Evolutionary conservation across 2,329 filamentous ascomycete species (phyloP).

Genomic region (Botryotinia narcissicola): DNA sequence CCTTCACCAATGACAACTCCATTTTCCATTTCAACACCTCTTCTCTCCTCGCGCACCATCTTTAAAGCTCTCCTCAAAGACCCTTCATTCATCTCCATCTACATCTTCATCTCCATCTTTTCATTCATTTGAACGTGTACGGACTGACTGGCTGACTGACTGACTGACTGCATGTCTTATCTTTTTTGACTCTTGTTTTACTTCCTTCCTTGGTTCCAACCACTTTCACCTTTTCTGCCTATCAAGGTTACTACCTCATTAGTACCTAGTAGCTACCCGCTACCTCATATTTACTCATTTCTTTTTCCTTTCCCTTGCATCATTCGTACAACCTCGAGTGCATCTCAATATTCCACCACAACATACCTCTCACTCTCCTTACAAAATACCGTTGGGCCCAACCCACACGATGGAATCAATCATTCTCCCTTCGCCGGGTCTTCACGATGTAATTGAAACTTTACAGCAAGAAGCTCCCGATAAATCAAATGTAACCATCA

Average conservation of each 20-base stretch:
- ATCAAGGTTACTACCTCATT: background rate
- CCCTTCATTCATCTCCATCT: background rate
- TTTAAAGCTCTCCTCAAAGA: background rate
- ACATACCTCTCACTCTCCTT: background rate
- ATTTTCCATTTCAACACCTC: background rate
- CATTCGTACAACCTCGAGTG: background rate
- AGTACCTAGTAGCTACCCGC: background rate
- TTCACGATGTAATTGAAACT: constrained; percentile 18
- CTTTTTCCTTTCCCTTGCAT: background rate
- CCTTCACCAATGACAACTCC: background rate
- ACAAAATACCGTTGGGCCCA: background rate
- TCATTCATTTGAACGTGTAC: background rate
- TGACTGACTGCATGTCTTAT: background rate
- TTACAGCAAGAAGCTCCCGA: constrained; percentile 12
- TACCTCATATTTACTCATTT: background rate
- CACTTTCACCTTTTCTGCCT: background rate
- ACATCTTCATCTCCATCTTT: background rate
- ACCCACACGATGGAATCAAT: constrained; percentile 22
- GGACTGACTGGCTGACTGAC: too few species aligned
- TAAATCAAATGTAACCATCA: background rate
- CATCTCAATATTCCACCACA: background rate
- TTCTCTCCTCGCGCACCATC: background rate
- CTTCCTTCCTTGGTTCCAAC: background rate
- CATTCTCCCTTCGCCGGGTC: constrained; percentile 23
- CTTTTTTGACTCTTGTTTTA: background rate